phyloP scores from a whole-genome alignment of 2,329 filamentous ascomycete species.

The Graphilbum ipis-grandicollis region DNA sequence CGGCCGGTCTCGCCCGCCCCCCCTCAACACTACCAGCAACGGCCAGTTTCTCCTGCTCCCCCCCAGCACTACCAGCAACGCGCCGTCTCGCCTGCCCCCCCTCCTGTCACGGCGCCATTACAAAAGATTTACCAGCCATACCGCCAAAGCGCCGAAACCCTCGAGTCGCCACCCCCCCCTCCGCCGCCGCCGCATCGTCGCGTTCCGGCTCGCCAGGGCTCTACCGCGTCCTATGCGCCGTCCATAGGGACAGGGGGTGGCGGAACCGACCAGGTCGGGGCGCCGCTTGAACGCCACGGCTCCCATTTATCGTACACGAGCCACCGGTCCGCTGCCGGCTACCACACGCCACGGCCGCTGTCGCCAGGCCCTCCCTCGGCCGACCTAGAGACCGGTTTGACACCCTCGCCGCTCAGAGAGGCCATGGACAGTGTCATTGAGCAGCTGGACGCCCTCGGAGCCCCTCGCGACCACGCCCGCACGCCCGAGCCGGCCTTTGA shows the following conservation, averaged over 20 bases:
- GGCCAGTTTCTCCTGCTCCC: background rate
- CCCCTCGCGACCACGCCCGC: conserved; percentile 27
- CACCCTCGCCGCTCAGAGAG: conserved; percentile 78
- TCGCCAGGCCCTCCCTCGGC: conserved; percentile 56
- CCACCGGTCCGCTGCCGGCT: conserved; percentile 15
- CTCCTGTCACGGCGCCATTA: background rate
- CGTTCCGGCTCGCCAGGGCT: conserved; percentile 15
- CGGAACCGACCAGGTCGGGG: no score
- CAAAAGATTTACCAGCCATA: conserved; percentile 9
- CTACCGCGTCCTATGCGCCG: conserved; percentile 16
- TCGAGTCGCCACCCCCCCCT: conserved; percentile 56
- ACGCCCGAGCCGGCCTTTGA: conserved; percentile 42
- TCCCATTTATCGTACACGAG: conserved; percentile 20
- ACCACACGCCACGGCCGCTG: conserved; percentile 36
- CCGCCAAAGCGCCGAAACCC: conserved; percentile 16
- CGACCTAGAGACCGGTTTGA: conserved; percentile 46
- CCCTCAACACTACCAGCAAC: conserved; percentile 6
- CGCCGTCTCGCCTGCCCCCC: background rate
- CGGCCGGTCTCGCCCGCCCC: background rate
- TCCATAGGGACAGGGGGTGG: background rate
- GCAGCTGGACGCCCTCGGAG: conserved; percentile 72
- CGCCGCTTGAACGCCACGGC: conserved; percentile 16
- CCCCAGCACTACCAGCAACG: background rate
- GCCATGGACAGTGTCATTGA: conserved; percentile 99
- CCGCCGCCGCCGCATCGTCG: conserved; percentile 66